Conservation (phyloP, 2,329 filamentous ascomycete species). For the Fusarium sp. region DNA sequence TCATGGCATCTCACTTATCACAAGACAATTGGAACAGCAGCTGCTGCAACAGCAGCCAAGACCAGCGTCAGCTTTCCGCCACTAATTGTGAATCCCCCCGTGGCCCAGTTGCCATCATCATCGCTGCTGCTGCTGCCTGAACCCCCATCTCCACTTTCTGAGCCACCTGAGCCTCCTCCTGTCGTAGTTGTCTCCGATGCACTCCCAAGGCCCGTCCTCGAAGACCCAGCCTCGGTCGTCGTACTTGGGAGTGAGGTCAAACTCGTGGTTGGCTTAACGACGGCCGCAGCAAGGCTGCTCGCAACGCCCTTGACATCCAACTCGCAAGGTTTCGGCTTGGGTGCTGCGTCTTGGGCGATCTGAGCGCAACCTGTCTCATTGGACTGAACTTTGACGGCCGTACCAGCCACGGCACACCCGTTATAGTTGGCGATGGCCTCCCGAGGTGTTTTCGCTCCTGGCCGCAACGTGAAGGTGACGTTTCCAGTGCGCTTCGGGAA, state of each 20-base stretch:
- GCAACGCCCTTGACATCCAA: slow-evolving; percentile 17
- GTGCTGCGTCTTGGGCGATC: slow-evolving; percentile 9
- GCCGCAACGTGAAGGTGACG: slow-evolving; percentile 15
- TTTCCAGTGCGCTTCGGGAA: slow-evolving; percentile 10
- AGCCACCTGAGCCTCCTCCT: slow-evolving; percentile 56
- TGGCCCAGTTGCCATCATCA: neutral
- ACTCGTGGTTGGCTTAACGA: slow-evolving; percentile 28
- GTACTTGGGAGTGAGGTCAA: slow-evolving; percentile 10
- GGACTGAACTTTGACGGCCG: slow-evolving; percentile 15
- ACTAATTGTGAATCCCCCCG: neutral
- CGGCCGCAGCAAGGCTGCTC: slow-evolving; percentile 20
- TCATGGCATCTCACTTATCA: neutral
- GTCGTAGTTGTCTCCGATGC: neutral
- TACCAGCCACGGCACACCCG: slow-evolving; percentile 13
- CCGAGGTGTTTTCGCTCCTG: slow-evolving; percentile 4
- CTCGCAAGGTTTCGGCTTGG: slow-evolving; percentile 21
- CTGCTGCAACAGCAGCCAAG: neutral
- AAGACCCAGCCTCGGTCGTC: neutral
- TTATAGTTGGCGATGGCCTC: slow-evolving; percentile 20
- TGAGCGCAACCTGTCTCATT: slow-evolving; percentile 25
- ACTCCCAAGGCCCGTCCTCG: slow-evolving; percentile 44
- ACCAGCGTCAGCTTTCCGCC: neutral
- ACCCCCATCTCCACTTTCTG: neutral
- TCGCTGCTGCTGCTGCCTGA: neutral
- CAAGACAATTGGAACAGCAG: neutral